Percentiles rank a stretch among this genome's conserved stretches.
phyloP scores from a whole-genome alignment of 2,329 filamentous ascomycete genomes.

The Aureobasidium namibiae region DNA sequence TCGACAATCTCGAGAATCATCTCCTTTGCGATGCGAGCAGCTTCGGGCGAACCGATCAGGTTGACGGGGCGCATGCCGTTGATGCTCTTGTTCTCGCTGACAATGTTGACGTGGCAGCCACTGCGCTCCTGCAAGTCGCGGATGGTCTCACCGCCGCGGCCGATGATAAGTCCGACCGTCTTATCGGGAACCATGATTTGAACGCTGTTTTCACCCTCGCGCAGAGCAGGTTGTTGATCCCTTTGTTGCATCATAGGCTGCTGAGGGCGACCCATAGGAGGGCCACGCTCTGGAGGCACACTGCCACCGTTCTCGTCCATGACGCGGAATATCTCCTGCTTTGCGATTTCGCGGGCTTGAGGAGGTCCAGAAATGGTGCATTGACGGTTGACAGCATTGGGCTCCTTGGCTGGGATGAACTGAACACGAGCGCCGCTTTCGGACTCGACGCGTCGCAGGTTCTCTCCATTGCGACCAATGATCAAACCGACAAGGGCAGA shows the following conservation, averaged over 20 bases:
- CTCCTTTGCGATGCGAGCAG: constrained; percentile 71
- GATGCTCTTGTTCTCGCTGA: constrained; percentile 85
- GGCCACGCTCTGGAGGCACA: constrained; percentile 8
- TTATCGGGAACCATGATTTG: constrained; percentile 94
- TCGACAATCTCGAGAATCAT: constrained; percentile 91
- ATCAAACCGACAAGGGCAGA: constrained; percentile 81
- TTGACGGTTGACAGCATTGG: constrained; percentile 63
- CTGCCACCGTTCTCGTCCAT: constrained; percentile 67
- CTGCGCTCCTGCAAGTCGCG: constrained; percentile 84
- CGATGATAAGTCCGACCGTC: constrained; percentile 87
- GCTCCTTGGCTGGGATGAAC: constrained; percentile 70
- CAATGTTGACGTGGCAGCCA: constrained; percentile 93
- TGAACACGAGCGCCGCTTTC: constrained; percentile 80
- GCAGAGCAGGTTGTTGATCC: constrained; percentile 39
- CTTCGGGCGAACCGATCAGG: constrained; percentile 69
- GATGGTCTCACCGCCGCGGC: constrained; percentile 88
- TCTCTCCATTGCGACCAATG: constrained; percentile 85
- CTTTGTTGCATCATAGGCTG: constrained; percentile 9
- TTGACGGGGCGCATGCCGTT: constrained; percentile 87
- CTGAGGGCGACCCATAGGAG: not conserved
- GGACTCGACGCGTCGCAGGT: constrained; percentile 72
- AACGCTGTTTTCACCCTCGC: constrained; percentile 75
- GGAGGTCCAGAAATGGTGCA: constrained; percentile 77
- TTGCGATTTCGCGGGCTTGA: constrained; percentile 66
- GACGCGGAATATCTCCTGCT: constrained; percentile 75